phyloP scores from a whole-genome alignment of 805 yeast species.

The Pichia kluyveri region DNA sequence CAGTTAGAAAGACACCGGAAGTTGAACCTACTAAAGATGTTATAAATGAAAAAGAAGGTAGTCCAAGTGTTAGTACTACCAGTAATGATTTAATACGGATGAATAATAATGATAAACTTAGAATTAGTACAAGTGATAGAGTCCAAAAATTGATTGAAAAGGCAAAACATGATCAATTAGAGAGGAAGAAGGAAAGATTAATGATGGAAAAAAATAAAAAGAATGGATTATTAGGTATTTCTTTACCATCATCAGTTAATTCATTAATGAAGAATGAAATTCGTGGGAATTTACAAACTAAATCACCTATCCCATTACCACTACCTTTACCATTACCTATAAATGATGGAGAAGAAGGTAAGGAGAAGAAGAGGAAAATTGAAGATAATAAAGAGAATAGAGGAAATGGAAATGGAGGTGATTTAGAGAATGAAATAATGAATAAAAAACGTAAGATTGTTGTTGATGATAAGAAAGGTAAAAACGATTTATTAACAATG shows the following conservation, averaged over 20 bases:
- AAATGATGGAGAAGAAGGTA: background rate
- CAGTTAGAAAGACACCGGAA: no score
- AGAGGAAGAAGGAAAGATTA: background rate
- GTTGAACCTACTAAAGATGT: no score
- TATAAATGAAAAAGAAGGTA: no score
- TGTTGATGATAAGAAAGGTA: background rate
- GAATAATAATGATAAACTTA: background rate
- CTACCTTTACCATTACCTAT: background rate
- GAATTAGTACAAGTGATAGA: conserved; percentile 1
- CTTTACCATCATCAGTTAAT: background rate
- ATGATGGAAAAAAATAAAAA: background rate
- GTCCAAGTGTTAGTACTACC: no score
- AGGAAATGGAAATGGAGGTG: background rate
- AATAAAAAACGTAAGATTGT: background rate
- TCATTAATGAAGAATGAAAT: background rate
- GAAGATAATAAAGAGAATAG: background rate
- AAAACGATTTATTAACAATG: background rate
- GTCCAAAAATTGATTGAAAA: conserved; percentile 4
- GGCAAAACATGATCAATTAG: background rate
- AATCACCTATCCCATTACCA: background rate
- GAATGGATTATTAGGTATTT: conserved; percentile 4
- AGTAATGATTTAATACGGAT: no score
- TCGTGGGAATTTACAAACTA: background rate
- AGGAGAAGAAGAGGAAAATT: background rate
- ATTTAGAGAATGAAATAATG: background rate